Conservation (phyloP, 1,284 basidiomycete species). For the Ustilago xerochloae region DNA sequence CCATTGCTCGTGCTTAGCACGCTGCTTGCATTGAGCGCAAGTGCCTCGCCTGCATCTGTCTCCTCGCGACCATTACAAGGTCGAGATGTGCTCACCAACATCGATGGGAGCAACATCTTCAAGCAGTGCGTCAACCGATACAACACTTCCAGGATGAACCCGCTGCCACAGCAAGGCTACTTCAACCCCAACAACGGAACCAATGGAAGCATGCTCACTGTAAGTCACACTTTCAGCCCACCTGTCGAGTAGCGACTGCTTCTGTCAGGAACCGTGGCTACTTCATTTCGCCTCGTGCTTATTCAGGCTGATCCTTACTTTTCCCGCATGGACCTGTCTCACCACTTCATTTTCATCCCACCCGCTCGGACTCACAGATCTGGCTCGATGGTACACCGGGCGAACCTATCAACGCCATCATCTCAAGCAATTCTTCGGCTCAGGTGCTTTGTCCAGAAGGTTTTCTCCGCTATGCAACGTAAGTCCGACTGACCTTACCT, state of each 20-base stretch:
- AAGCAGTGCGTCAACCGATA: conserved; percentile 37
- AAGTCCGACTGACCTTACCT: background rate
- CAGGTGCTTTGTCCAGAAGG: conserved; percentile 59
- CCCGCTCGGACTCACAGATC: conserved; percentile 18
- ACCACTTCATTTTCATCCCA: background rate
- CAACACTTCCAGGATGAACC: conserved; percentile 44
- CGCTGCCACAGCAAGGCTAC: conserved; percentile 35
- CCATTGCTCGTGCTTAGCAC: conserved; percentile 12
- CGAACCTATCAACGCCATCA: conserved; percentile 66
- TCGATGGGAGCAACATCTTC: conserved; percentile 33
- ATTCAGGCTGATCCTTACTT: conserved; percentile 3
- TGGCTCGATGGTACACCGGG: conserved; percentile 53
- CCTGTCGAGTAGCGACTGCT: conserved; percentile 10
- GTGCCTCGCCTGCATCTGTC: conserved; percentile 14
- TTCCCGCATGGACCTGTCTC: no score
- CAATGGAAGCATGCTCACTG: conserved; percentile 49
- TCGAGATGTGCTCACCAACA: background rate
- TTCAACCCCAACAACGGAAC: conserved; percentile 41
- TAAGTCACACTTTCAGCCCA: conserved; percentile 17
- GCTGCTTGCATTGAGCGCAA: background rate
- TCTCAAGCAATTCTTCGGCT: conserved; percentile 55
- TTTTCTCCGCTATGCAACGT: conserved; percentile 63
- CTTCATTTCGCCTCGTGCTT: conserved; percentile 4
- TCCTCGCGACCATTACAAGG: conserved; percentile 13
- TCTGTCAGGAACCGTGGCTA: background rate